phyloP scores from a whole-genome alignment of 495 filamentous ascomycete species.

The Aspergillus carlsbadensis region DNA sequence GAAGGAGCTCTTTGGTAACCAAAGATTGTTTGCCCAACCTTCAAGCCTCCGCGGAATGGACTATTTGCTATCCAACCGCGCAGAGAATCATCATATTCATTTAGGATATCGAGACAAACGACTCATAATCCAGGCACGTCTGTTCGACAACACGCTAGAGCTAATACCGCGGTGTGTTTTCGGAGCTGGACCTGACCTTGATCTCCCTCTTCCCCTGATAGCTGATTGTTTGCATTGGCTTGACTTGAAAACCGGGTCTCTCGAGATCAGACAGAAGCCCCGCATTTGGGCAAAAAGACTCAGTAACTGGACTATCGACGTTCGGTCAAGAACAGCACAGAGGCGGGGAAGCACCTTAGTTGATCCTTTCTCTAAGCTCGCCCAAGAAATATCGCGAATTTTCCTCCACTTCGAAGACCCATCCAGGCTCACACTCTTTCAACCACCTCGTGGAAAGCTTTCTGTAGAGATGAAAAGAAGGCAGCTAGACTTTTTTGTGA shows the following conservation, averaged over 20 bases:
- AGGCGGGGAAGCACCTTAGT: conserved; percentile 21
- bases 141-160: conserved; percentile 30
- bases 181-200: conserved; percentile 11
- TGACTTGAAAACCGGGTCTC: conserved; percentile 34
- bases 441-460: conserved; percentile 20
- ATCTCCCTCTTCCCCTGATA: conserved; percentile 48
- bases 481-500: conserved; percentile 49
- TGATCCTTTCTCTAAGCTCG: conserved; percentile 31
- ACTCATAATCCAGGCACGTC: conserved; percentile 24
- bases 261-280: conserved; percentile 38
- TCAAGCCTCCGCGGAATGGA: conserved; percentile 44
- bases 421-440: conserved; percentile 33
- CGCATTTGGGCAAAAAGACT: conserved; percentile 35
- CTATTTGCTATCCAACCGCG: conserved; percentile 34
- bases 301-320: conserved; percentile 32
- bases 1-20: conserved; percentile 43
- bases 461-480: conserved; percentile 48
- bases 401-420: conserved; percentile 34
- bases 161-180: conserved; percentile 46
- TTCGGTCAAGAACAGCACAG: conserved; percentile 21
- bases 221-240: conserved; percentile 59
- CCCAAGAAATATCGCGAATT: conserved; percentile 29
- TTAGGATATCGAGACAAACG: conserved; percentile 35
- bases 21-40: conserved; percentile 38
- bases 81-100: conserved; percentile 34